Conservation (phyloP, 805 yeast genomes). For the Spathaspora boniae region DNA sequence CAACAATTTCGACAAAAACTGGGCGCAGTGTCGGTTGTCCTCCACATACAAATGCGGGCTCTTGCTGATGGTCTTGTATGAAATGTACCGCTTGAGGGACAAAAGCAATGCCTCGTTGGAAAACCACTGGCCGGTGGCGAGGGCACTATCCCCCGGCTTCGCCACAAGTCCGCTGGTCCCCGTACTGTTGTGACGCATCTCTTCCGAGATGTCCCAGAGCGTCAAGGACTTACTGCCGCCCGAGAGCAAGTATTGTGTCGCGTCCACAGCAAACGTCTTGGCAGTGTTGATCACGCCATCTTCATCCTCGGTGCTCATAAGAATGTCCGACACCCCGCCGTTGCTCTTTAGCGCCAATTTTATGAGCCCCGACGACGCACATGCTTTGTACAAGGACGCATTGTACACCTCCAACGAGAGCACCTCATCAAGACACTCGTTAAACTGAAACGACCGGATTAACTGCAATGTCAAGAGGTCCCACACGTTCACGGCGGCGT, state of each 20-base stretch:
- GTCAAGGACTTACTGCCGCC: constrained; percentile 74
- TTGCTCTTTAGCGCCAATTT: constrained; percentile 20
- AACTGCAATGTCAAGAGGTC: constrained; percentile 81
- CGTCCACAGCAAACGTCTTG: constrained; percentile 39
- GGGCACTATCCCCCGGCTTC: constrained; percentile 1
- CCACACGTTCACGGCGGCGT: constrained; percentile 78
- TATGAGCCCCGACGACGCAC: constrained; percentile 42
- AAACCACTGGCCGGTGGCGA: constrained; percentile 18
- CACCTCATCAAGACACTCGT: constrained; percentile 28
- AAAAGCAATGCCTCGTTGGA: constrained; percentile 63
- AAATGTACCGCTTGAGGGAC: constrained; percentile 57
- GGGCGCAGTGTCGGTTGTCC: constrained; percentile 86
- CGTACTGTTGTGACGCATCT: too few species aligned
- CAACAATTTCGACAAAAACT: constrained; percentile 59
- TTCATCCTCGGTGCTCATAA: constrained; percentile 9
- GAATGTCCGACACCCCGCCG: constrained; percentile 10
- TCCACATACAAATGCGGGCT: constrained; percentile 64
- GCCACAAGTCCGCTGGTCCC: constrained; percentile 1
- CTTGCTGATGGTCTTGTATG: constrained; percentile 76
- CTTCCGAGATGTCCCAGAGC: constrained; percentile 58
- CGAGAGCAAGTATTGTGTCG: constrained; percentile 49
- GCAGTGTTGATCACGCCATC: constrained; percentile 58
- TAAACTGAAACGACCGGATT: constrained; percentile 40
- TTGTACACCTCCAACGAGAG: constrained; percentile 55
- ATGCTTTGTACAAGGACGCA: constrained; percentile 62